Percentiles rank a stretch among this genome's conserved stretches.
Conservation (phyloP, 805 yeast genomes). For the Alloascoidea africana region DNA sequence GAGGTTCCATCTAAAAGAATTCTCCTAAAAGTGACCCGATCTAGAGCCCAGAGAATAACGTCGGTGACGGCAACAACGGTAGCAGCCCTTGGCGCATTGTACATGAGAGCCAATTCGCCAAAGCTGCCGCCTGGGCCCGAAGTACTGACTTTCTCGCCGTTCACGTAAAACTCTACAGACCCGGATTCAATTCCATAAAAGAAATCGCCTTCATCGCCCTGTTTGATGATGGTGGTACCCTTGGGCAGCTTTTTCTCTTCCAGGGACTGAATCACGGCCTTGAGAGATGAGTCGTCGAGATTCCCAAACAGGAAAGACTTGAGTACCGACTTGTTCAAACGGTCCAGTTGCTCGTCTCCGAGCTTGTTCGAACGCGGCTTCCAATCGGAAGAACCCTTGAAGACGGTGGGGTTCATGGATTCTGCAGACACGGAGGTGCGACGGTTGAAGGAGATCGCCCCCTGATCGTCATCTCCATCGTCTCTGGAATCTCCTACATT, state of each 20-base stretch:
- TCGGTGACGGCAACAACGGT: slow-evolving; percentile 67
- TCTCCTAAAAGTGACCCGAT: slow-evolving; percentile 83
- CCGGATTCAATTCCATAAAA: slow-evolving; percentile 83
- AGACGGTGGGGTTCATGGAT: slow-evolving; percentile 1
- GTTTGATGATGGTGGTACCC: slow-evolving; percentile 58
- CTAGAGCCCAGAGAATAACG: slow-evolving; percentile 80
- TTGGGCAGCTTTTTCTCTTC: slow-evolving; percentile 49
- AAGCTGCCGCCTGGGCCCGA: slow-evolving; percentile 83
- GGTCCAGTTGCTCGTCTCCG: slow-evolving; percentile 43
- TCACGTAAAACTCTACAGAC: slow-evolving; percentile 63
- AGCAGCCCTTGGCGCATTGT: slow-evolving; percentile 95
- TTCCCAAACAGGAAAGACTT: slow-evolving; percentile 77
- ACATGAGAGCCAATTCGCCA: slow-evolving; percentile 96
- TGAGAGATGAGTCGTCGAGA: slow-evolving; percentile 63
- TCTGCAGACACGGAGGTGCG: slow-evolving; percentile 2
- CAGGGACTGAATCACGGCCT: slow-evolving; percentile 71
- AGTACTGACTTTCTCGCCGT: slow-evolving; percentile 47
- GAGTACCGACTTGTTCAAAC: slow-evolving; percentile 57
- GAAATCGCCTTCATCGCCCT: slow-evolving; percentile 92
- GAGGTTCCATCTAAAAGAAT: slow-evolving; percentile 84
- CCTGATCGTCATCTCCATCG: too few species aligned
- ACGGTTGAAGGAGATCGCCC: too few species aligned
- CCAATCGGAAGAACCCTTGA: slow-evolving; percentile 32
- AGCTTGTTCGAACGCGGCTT: slow-evolving; percentile 56
- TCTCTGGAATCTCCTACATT: too few species aligned